phyloP scores from a whole-genome alignment of 495 filamentous ascomycete genomes.

The Podospora didyma region DNA sequence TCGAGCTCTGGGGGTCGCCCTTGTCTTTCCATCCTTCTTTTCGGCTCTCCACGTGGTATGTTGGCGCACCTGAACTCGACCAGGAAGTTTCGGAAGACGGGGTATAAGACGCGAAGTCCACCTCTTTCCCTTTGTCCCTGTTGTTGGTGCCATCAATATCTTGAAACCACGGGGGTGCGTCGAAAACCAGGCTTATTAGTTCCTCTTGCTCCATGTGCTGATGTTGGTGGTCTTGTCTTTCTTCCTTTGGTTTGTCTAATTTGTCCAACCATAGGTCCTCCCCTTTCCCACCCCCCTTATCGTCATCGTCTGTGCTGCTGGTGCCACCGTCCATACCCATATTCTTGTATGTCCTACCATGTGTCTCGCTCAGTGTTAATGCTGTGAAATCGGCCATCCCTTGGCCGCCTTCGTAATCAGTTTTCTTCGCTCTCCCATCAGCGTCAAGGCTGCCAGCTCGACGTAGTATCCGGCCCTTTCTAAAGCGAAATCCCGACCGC shows the following conservation, averaged over 20 bases:
- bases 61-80: no score
- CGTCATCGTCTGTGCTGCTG: not conserved
- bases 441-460: not conserved
- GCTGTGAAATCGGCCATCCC: not conserved
- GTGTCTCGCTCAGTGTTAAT: no score
- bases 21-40: slow-evolving; percentile 3
- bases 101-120: not conserved
- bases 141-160: not conserved
- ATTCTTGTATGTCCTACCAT: no score
- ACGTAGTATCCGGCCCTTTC: not conserved
- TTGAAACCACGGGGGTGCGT: slow-evolving; percentile 2
- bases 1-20: no score
- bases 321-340: no score
- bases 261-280: not conserved
- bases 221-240: no score
- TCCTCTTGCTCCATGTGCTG: not conserved
- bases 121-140: slow-evolving; percentile 3
- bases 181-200: not conserved
- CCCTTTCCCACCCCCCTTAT: not conserved
- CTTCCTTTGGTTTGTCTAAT: no score
- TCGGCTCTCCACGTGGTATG: slow-evolving; percentile 1
- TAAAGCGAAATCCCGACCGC: not conserved
- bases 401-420: not conserved
- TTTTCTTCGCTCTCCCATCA: not conserved
- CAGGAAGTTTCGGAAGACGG: no score